These are phyloP conservation scores for Lactarius deliciosus DNA, from an alignment of 768 basidiomycete genomes.

Conservation along the genomic window DNA sequence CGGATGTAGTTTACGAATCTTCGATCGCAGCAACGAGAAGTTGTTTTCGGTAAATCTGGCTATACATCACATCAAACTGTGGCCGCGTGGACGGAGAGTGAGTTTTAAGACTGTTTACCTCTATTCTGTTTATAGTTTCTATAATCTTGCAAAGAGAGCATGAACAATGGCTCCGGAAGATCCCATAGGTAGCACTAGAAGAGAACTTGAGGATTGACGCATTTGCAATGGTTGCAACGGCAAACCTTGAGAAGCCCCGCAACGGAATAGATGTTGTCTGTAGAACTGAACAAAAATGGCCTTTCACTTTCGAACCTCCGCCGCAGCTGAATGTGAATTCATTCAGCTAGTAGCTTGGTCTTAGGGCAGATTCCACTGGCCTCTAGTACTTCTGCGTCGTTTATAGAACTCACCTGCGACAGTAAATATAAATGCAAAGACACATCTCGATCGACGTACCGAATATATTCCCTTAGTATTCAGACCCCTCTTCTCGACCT, in stretches of 20 bases:
- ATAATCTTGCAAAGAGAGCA: background rate
- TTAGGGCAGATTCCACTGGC: background rate
- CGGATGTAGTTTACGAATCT: too few species aligned
- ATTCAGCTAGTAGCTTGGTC: background rate
- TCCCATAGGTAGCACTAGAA: background rate
- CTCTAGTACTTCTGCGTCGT: background rate
- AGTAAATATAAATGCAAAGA: background rate
- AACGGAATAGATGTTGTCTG: background rate
- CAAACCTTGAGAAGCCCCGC: background rate
- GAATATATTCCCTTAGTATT: background rate
- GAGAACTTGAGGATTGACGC: background rate
- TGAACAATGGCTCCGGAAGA: background rate
- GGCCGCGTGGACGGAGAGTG: background rate
- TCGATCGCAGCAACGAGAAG: too few species aligned
- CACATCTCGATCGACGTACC: background rate
- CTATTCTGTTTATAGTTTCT: background rate
- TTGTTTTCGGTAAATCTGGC: too few species aligned
- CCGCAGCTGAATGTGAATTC: background rate
- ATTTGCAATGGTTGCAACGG: background rate
- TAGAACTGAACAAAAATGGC: background rate
- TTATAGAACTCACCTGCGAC: background rate
- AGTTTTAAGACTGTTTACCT: background rate
- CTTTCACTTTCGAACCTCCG: background rate
- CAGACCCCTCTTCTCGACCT: background rate
- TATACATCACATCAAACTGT: background rate